Percentiles rank a stretch among this genome's conserved stretches.
Evolutionary conservation across 805 yeast genomes (phyloP).

Genomic region (Starmerella stellata): DNA sequence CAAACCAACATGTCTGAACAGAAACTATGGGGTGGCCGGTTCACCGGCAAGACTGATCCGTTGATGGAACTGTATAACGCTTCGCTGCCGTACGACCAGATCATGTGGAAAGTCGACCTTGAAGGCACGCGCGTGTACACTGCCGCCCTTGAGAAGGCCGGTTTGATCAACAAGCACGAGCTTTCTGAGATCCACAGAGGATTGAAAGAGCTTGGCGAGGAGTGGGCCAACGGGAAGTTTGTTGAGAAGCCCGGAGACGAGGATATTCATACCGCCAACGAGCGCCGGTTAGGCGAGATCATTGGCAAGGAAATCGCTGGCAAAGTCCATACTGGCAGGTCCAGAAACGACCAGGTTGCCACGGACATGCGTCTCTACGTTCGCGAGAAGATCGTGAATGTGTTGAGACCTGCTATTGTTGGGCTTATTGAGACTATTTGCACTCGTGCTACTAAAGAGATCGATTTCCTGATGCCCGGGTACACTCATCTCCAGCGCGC

Average conservation of each 20-base stretch:
- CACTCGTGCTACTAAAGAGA: constrained; percentile 65
- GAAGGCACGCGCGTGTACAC: constrained; percentile 91
- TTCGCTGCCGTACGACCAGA: constrained; percentile 85
- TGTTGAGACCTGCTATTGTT: constrained; percentile 38
- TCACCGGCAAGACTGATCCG: constrained; percentile 90
- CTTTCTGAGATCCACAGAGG: constrained; percentile 70
- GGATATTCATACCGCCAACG: constrained; percentile 97
- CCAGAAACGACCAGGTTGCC: constrained; percentile 96
- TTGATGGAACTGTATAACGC: constrained; percentile 95
- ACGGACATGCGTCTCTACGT: constrained; percentile 96
- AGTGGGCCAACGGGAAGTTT: constrained; percentile 60
- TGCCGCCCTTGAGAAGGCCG: constrained; percentile 61
- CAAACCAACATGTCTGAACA: constrained; percentile 33
- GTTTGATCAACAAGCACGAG: constrained; percentile 56
- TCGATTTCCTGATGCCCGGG: constrained; percentile 93
- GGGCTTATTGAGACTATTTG: constrained; percentile 49
- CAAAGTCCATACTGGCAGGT: constrained; percentile 97
- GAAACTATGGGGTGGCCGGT: constrained; percentile 95
- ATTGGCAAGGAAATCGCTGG: constrained; percentile 91
- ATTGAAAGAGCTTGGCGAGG: constrained; percentile 46
- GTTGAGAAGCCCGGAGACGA: constrained; percentile 80
- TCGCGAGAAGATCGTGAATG: constrained; percentile 43
- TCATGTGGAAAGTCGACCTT: constrained; percentile 85
- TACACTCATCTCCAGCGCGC: constrained; percentile 97
- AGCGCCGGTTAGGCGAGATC: constrained; percentile 88